phyloP scores from a whole-genome alignment of 2,329 filamentous ascomycete species.

The Volutella citrinella region DNA sequence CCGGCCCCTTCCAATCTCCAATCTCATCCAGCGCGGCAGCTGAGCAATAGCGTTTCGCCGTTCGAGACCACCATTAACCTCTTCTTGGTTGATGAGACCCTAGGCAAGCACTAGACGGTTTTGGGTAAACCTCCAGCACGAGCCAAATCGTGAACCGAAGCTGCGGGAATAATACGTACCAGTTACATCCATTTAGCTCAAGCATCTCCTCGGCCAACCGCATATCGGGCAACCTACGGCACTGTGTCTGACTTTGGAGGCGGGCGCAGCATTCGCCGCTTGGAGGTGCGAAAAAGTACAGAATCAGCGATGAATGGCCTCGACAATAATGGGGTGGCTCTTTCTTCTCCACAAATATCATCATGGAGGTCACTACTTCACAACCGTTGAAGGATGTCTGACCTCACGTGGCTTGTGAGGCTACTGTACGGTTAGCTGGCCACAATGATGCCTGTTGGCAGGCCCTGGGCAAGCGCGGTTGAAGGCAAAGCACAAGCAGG shows the following conservation, averaged over 20 bases:
- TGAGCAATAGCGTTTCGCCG: neutral
- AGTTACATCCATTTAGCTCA: no score
- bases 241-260: no score
- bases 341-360: no score
- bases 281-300: no score
- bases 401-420: conserved; percentile 11
- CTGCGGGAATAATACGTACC: conserved; percentile 6
- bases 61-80: conserved; percentile 3
- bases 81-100: conserved; percentile 7
- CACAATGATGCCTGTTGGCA: conserved; percentile 6
- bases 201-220: no score
- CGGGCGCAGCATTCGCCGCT: no score
- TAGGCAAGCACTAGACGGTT: conserved; percentile 11
- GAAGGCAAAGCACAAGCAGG: conserved; percentile 5
- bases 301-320: no score
- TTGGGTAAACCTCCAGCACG: conserved; percentile 16
- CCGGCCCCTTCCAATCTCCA: conserved; percentile 1
- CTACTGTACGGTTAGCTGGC: conserved; percentile 8
- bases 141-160: conserved; percentile 14
- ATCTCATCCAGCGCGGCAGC: neutral
- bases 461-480: conserved; percentile 1
- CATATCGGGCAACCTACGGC: no score
- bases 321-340: no score
- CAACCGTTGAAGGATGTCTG: no score
- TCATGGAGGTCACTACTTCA: no score